Percentiles rank a stretch among this genome's conserved stretches.
Evolutionary conservation across 208 protist species (phyloP).

Genomic region (Trypanosoma scelopori): DNA sequence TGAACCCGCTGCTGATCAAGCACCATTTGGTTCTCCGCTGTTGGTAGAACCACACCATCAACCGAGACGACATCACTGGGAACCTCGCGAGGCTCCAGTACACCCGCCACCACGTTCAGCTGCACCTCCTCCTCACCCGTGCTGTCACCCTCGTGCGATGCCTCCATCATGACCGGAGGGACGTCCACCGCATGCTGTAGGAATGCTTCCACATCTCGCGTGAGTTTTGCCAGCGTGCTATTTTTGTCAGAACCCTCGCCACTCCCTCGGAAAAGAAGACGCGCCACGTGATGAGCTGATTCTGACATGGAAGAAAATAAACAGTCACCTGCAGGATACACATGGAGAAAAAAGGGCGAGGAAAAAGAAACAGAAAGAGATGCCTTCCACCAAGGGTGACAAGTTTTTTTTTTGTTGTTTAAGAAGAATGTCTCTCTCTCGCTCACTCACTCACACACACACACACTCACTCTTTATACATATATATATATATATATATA

Average conservation of each 20-base stretch:
- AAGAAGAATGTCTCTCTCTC: too few species aligned
- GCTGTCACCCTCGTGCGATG: background rate
- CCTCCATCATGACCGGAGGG: constrained; percentile 63
- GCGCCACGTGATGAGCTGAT: constrained; percentile 33
- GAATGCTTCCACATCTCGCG: constrained; percentile 55
- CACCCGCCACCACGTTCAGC: constrained; percentile 81
- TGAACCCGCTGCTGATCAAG: constrained; percentile 48
- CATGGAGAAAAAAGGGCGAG: background rate
- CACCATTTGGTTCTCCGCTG: constrained; percentile 34
- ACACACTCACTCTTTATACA: too few species aligned
- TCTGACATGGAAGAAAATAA: constrained; percentile 27
- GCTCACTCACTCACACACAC: too few species aligned
- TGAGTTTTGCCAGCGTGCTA: constrained; percentile 43
- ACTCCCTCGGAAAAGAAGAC: constrained; percentile 21
- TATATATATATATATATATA: background rate
- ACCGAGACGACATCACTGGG: constrained; percentile 15
- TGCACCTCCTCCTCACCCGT: constrained; percentile 37
- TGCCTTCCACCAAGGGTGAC: too few species aligned
- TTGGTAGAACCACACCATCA: constrained; percentile 70
- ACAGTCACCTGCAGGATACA: background rate
- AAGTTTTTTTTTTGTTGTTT: too few species aligned
- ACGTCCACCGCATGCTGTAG: constrained; percentile 40
- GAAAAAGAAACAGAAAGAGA: constrained; percentile 1
- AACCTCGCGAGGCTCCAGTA: constrained; percentile 51
- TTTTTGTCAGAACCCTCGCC: constrained; percentile 8